These are phyloP conservation scores for Candida stauntonica DNA, from an alignment of 805 yeast species.

Conservation along the genomic window DNA sequence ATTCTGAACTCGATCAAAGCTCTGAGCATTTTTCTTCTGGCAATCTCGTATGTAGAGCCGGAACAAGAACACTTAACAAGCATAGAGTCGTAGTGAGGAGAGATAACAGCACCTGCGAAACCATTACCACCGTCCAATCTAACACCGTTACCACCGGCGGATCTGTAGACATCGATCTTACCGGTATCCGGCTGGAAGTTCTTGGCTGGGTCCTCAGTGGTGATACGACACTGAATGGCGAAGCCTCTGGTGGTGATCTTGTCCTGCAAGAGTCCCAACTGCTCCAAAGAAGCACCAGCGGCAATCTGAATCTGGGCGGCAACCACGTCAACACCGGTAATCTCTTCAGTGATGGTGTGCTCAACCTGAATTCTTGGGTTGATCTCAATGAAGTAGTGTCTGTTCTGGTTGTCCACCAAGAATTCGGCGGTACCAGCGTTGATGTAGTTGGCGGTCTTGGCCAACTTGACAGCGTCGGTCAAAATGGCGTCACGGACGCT, in stretches of 20 bases:
- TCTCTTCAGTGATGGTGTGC: conserved; percentile 98
- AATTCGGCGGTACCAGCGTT: conserved; percentile 99
- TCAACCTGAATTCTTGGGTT: conserved; percentile 98
- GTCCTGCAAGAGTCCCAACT: conserved; percentile 90
- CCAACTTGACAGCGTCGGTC: conserved; percentile 91
- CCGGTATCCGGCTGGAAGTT: conserved; percentile 99
- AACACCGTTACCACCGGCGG: conserved; percentile 99
- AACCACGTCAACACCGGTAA: conserved; percentile 95
- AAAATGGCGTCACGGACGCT: conserved; percentile 87
- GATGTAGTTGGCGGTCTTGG: conserved; percentile 81
- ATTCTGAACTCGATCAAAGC: conserved; percentile 96
- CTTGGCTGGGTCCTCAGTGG: conserved; percentile 96
- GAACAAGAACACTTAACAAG: conserved; percentile 95
- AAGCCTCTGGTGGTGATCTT: conserved; percentile 94
- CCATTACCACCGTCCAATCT: conserved; percentile 99
- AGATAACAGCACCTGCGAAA: conserved; percentile 91
- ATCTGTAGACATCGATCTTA: conserved; percentile 94
- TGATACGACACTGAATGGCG: conserved; percentile 98
- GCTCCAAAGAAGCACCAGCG: conserved; percentile 92
- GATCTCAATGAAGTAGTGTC: conserved; percentile 97
- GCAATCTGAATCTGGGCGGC: conserved; percentile 99
- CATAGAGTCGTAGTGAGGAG: conserved; percentile 98
- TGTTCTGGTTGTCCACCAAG: conserved; percentile 85
- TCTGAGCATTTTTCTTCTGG: conserved; percentile 96
- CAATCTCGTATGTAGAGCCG: conserved; percentile 95